Evolutionary conservation across 2,329 filamentous ascomycete genomes (phyloP), one percentile per base, ranked within the genome.

Genomic region (Fusarium oxysporum): DNA sequence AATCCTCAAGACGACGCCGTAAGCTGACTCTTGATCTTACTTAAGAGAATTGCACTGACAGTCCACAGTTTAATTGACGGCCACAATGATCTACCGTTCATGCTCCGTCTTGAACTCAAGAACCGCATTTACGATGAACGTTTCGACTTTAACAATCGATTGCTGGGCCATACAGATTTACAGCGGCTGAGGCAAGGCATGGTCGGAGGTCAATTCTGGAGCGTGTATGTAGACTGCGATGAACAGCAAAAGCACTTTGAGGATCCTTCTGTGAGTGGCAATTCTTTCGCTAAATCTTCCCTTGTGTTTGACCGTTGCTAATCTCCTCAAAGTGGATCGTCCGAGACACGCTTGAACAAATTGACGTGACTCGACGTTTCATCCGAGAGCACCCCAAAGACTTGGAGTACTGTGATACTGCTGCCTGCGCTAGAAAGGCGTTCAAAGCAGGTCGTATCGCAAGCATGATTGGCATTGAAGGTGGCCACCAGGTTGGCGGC

Each of bases 381-480:
- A 79, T 81, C 40, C 47, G 64, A 6, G 76, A 78, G 44, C 72
- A 79, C 32, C 57, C 58, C 17, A 70, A 73, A 9, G 57, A 76
- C 32, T 61, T 79, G 19, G 67, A 73, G 33, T 79, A 74, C 38
- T 81, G 79, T 44, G 76, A 77, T 33, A 78, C 64, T 2, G 38
- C 78, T 3, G 64, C 67, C 6, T 80, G 80, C 23, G 76, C 77
- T 16, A 74, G 65, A 6, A 65, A 67, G 8, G 79, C 81, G 0
- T 83, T 83, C 63, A 71, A 74, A 25, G 44, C 63, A 3, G 81
- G 81, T 3, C 77, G 73, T 13, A 81, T 83, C 11, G 77, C 81
- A 2, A 81, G 79, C 53, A 82, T 82, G 72, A 78, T 83, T 48
- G 82, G 82, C 1, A 79, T 82, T 17, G 82, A 84, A 70, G 82